Evolutionary conservation across 1,139 yeast genomes (phyloP).

Genomic region (Kurtzmaniella natalensis): DNA sequence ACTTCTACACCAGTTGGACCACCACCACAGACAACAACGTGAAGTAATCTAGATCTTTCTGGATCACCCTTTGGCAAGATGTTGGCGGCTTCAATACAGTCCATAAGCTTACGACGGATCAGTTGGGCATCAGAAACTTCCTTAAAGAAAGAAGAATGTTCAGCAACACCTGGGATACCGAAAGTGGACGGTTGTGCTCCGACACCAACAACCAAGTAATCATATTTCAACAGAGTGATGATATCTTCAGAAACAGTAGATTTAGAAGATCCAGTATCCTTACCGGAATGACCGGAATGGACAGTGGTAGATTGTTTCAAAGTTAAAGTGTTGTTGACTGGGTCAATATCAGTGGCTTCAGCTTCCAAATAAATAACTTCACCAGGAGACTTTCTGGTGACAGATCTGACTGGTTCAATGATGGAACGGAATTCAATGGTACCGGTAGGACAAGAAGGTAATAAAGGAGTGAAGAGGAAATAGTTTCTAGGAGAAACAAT

Average conservation of each 20-base stretch:
- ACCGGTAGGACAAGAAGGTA: slow-evolving; percentile 93
- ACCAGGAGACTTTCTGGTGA: slow-evolving; percentile 53
- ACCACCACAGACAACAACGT: slow-evolving; percentile 89
- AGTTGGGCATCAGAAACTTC: slow-evolving; percentile 80
- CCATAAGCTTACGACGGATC: slow-evolving; percentile 73
- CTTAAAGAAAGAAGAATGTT: slow-evolving; percentile 79
- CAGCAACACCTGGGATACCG: slow-evolving; percentile 91
- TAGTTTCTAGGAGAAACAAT: slow-evolving; percentile 92
- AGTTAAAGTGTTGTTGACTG: slow-evolving; percentile 55
- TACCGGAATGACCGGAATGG: slow-evolving; percentile 50
- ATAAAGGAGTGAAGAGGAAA: slow-evolving; percentile 87
- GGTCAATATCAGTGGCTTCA: slow-evolving; percentile 80
- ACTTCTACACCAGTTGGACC: slow-evolving; percentile 98
- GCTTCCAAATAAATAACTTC: slow-evolving; percentile 88
- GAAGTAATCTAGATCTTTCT: slow-evolving; percentile 75
- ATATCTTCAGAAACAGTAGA: slow-evolving; percentile 46
- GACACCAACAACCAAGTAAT: slow-evolving; percentile 81
- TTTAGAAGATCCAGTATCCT: slow-evolving; percentile 49
- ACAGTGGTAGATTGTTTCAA: slow-evolving; percentile 54
- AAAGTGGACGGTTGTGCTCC: slow-evolving; percentile 93
- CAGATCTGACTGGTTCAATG: slow-evolving; percentile 69
- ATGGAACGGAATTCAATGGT: slow-evolving; percentile 88
- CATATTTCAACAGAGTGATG: slow-evolving; percentile 55
- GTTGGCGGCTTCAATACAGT: slow-evolving; percentile 79
- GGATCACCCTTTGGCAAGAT: slow-evolving; percentile 69